Percentiles rank a stretch among this genome's conserved stretches.
phyloP scores from a whole-genome alignment of 805 yeast genomes.

The Starmerella sp. region DNA sequence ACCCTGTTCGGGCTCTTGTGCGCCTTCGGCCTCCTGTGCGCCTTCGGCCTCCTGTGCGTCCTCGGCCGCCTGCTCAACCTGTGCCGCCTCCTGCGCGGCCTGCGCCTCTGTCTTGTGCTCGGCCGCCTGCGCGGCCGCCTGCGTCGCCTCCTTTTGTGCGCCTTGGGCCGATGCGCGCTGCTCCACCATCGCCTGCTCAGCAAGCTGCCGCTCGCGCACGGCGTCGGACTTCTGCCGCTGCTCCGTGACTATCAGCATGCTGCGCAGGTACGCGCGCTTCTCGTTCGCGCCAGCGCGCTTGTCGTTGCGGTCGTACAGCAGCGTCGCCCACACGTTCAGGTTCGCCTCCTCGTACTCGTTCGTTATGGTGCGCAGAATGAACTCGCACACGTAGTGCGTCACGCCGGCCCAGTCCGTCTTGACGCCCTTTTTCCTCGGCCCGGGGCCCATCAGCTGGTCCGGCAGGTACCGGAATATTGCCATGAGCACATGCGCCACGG shows the following conservation, averaged over 20 bases:
- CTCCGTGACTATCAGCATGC: constrained; percentile 10
- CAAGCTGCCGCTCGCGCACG: neutral
- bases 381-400: constrained; percentile 5
- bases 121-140: neutral
- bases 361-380: constrained; percentile 5
- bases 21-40: too few relatives aligned
- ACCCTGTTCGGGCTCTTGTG: too few relatives aligned
- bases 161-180: neutral
- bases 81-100: too few relatives aligned
- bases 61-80: too few relatives aligned
- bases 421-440: constrained; percentile 3
- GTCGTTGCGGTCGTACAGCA: constrained; percentile 16
- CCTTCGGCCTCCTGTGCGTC: too few relatives aligned
- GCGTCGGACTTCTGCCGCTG: neutral
- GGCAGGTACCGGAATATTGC: constrained; percentile 18
- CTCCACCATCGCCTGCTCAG: neutral
- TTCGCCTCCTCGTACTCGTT: constrained; percentile 1
- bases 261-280: constrained; percentile 16
- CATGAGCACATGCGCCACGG: constrained; percentile 28
- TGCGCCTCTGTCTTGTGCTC: neutral
- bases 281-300: constrained; percentile 14
- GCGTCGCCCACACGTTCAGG: constrained; percentile 16
- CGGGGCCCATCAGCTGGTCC: constrained; percentile 15
- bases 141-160: neutral
- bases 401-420: neutral